Evolutionary conservation across 2,329 filamentous ascomycete species (phyloP).

Genomic region (Chaetomium sp.): DNA sequence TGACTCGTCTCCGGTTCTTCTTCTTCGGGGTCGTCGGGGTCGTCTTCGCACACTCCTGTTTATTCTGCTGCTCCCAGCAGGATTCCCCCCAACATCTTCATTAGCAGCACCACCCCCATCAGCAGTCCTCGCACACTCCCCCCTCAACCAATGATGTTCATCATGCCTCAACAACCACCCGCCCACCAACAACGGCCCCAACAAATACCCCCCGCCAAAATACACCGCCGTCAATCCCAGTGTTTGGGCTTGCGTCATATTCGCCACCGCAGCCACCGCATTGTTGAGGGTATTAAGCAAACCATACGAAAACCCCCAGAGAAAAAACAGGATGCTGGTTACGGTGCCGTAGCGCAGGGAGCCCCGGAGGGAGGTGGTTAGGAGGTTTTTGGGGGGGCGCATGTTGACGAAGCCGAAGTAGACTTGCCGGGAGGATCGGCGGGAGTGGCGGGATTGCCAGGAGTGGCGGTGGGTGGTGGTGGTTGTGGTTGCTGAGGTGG

Average conservation of each 20-base stretch:
- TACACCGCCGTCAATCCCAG: constrained; percentile 65
- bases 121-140: constrained; percentile 26
- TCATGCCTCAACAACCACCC: constrained; percentile 64
- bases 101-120: not conserved
- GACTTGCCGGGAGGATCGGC: constrained; percentile 33
- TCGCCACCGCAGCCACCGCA: constrained; percentile 56
- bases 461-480: not conserved
- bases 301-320: constrained; percentile 90
- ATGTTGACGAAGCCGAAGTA: constrained; percentile 74
- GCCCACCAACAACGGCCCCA: constrained; percentile 62
- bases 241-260: constrained; percentile 55
- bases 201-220: constrained; percentile 32
- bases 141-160: constrained; percentile 39
- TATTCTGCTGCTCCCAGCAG: not conserved
- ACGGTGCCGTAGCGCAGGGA: constrained; percentile 66
- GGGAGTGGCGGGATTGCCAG: too few species aligned
- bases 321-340: constrained; percentile 75
- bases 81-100: not conserved
- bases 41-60: constrained; percentile 6
- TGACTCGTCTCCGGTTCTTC: constrained; percentile 32
- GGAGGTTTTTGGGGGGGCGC: constrained; percentile 61
- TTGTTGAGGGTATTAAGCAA: constrained; percentile 75
- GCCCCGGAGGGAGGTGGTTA: constrained; percentile 55
- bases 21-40: constrained; percentile 17
- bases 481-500: not conserved